Base-by-base conservation (phyloP, 192 early-diverging fungal species). In the Gonapodya prolifera region DNA sequence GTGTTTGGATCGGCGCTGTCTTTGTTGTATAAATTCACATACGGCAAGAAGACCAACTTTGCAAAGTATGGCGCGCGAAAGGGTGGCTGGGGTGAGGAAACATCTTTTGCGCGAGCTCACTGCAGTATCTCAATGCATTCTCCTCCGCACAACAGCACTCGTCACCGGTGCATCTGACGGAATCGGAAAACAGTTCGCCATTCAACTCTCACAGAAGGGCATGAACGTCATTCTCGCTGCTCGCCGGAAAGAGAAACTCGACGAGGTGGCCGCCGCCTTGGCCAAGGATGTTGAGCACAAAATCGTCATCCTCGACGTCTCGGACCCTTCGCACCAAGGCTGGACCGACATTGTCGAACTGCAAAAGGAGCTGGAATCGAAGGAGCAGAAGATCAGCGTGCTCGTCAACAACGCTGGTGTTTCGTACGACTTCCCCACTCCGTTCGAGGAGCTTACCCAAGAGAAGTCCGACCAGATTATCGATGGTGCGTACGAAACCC, bases 121-220 rank as follows among this genome's bases (percentile, higher is more conserved):
- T n/a, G n/a, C n/a, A n/a, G n/a, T n/a, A 8, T 61, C 45, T 23
- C 45, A 16, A 16, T 61, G 8, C 8, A 16, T 61, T 61, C 23
- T 23, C 45, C 8, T 61, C 8, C 29, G 16, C 31, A 13, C 31
- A 8, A 8, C 71, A 73, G 71, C 71, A 2, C 18, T 98, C 69
- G 89, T 99, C 33, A 99, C 97, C 34, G 97, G 97, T 73, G 95
- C 94, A 34, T 95, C 95, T 18, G 97, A 97, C 82, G 97, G 96
- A 75, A 94, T 99, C 82, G 97, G 97, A 34, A 93, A 91, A 77
- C 94, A 97, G 82, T 94, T 96, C 77, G 95, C 95, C n/a, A 79
- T 89, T 69, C 94, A 99, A 83, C 85, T 99, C 34, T 94, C 94
- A 34, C 84, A 89, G 74, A 89, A 89, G 29, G 88, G 89, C 80